phyloP scores from a whole-genome alignment of 116 monocot species.

The Zostera marina region DNA sequence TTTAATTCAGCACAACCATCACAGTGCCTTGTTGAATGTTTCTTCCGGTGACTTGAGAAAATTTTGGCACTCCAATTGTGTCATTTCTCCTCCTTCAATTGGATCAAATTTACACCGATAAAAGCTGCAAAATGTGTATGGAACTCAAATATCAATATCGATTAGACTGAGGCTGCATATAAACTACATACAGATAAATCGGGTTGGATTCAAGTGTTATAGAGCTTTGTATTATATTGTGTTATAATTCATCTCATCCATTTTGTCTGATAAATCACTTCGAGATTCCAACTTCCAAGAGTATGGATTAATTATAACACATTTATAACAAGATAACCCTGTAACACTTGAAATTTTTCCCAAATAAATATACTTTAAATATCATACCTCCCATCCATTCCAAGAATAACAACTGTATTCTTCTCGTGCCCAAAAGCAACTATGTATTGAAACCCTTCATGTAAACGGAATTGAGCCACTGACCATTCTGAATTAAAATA shows the following conservation, averaged over 20 bases:
- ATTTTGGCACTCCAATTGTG: conserved; percentile 20
- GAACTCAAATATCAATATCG: not conserved
- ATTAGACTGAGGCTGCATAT: not conserved
- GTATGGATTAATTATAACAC: not conserved
- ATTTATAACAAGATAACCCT: not conserved
- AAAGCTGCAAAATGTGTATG: conserved; percentile 15
- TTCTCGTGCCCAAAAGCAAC: conserved; percentile 96
- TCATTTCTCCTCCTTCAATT: conserved; percentile 19
- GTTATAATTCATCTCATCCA: too few species aligned
- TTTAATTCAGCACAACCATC: not conserved
- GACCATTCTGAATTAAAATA: conserved; percentile 98
- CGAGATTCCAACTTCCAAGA: too few species aligned
- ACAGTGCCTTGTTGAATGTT: conserved; percentile 4
- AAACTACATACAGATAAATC: too few species aligned
- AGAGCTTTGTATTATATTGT: too few species aligned
- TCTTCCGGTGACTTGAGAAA: conserved; percentile 20
- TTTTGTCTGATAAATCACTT: too few species aligned
- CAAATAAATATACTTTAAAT: not conserved
- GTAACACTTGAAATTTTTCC: not conserved
- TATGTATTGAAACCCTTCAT: conserved; percentile 68
- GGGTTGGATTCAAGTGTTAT: too few species aligned
- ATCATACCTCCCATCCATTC: conserved; percentile 95
- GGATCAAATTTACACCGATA: conserved; percentile 25
- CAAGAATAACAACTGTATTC: conserved; percentile 80
- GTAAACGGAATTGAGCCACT: conserved; percentile 85